A percentile compares a stretch with the other conserved stretches of the same genome.
Conservation (phyloP, 257 asterid genomes). For the Solanum dulcamara region DNA sequence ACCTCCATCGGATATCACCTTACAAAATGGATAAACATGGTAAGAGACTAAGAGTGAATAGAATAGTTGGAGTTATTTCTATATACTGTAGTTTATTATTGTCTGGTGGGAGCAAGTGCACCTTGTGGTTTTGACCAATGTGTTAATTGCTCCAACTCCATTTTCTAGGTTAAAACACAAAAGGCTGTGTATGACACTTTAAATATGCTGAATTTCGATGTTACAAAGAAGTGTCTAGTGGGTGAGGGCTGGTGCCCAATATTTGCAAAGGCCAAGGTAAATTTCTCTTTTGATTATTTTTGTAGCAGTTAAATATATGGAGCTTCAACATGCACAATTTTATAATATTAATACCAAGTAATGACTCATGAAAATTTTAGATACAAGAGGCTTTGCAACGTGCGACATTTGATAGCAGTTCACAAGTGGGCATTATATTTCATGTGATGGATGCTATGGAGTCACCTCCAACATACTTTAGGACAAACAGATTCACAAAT, state of each 20-base stretch:
- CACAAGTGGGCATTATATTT: slow-evolving; percentile 89
- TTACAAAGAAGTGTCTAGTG: slow-evolving; percentile 93
- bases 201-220: slow-evolving; percentile 95
- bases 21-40: slow-evolving; percentile 73
- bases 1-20: slow-evolving; percentile 71
- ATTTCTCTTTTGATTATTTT: background rate
- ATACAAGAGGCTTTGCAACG: slow-evolving; percentile 89
- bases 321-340: background rate
- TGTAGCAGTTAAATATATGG: background rate
- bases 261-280: slow-evolving; percentile 77
- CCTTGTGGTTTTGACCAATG: slow-evolving; percentile 2
- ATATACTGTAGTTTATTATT: background rate
- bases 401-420: slow-evolving; percentile 88
- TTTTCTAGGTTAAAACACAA: slow-evolving; percentile 79
- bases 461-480: slow-evolving; percentile 90
- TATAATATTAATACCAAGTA: background rate
- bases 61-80: background rate
- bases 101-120: background rate
- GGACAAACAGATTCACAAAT: slow-evolving; percentile 65
- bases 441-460: slow-evolving; percentile 84
- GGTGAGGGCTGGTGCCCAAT: slow-evolving; percentile 99
- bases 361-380: slow-evolving; percentile 28
- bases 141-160: slow-evolving; percentile 9
- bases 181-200: slow-evolving; percentile 84
- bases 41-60: slow-evolving; percentile 6